Evolutionary conservation across 805 yeast species (phyloP).

Genomic region (Wickerhamiella azymoides): DNA sequence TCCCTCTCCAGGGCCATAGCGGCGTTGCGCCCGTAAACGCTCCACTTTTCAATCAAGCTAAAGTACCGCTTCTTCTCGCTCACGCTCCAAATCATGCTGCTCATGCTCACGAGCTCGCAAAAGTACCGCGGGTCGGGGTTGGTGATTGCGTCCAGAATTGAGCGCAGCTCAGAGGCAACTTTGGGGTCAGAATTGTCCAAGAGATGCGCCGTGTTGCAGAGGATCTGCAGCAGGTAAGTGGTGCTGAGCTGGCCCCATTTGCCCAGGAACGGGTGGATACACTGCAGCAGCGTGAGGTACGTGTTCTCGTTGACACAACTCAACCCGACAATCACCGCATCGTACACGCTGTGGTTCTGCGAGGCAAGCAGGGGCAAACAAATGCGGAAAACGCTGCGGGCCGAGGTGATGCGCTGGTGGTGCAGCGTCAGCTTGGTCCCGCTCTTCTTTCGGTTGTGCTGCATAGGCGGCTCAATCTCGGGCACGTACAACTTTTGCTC

Average conservation of each 20-base stretch:
- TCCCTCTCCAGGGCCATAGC: constrained; percentile 54
- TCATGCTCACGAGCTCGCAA: constrained; percentile 42
- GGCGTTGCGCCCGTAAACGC: constrained; percentile 67
- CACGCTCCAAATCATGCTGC: constrained; percentile 16
- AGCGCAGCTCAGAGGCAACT: constrained; percentile 48
- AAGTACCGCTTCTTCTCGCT: constrained; percentile 45
- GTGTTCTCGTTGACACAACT: constrained; percentile 85
- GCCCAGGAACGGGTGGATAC: constrained; percentile 45
- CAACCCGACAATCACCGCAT: constrained; percentile 78
- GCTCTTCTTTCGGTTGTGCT: constrained; percentile 51
- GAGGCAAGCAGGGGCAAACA: constrained; percentile 69
- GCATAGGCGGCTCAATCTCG: constrained; percentile 15
- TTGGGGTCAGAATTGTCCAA: constrained; percentile 48
- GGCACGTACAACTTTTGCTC: constrained; percentile 71
- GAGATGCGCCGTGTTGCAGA: constrained; percentile 56
- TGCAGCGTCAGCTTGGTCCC: constrained; percentile 68
- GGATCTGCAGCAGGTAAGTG: constrained; percentile 64
- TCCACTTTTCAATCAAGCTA: constrained; percentile 81
- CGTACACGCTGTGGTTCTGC: constrained; percentile 54
- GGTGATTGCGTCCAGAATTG: constrained; percentile 33
- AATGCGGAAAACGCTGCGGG: constrained; percentile 76
- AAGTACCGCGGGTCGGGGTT: constrained; percentile 53
- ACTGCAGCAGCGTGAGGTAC: constrained; percentile 67
- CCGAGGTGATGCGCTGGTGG: constrained; percentile 85
- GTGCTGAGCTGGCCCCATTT: constrained; percentile 30